phyloP scores from a whole-genome alignment of 228 moss, liverwort and hornwort species.

The Sphagnum fallax region DNA sequence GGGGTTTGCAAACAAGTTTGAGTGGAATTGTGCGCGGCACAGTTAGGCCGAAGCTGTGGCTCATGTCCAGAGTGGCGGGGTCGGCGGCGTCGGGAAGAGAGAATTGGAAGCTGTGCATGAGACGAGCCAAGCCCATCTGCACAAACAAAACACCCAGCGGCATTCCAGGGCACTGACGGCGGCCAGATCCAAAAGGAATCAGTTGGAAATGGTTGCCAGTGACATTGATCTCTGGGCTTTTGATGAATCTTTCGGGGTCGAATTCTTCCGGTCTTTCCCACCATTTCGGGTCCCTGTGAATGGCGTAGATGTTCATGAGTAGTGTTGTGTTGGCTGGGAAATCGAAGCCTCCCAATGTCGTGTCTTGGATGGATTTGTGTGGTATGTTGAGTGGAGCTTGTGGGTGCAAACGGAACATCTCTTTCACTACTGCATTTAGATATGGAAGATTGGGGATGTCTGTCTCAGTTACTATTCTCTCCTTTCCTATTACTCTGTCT shows the following conservation, averaged over 20 bases:
- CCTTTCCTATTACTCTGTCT: not conserved
- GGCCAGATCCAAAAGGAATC: too few species aligned
- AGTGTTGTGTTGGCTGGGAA: not conserved
- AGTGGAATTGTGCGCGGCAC: not conserved
- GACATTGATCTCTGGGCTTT: not conserved
- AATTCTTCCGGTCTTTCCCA: constrained; percentile 1
- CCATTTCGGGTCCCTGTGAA: not conserved
- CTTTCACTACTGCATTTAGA: not conserved
- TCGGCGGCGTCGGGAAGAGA: not conserved
- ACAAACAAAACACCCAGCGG: constrained; percentile 5
- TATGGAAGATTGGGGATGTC: constrained; percentile 1
- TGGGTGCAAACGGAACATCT: not conserved
- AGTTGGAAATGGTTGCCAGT: constrained; percentile 17
- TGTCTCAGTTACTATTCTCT: not conserved
- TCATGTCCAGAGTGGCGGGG: not conserved
- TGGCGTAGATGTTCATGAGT: not conserved
- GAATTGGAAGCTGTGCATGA: constrained; percentile 30
- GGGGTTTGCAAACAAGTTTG: not conserved
- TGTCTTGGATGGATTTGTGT: not conserved
- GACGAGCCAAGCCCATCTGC: constrained; percentile 13
- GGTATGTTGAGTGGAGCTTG: not conserved
- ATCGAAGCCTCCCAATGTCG: not conserved
- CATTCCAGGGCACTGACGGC: constrained; percentile 14
- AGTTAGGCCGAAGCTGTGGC: not conserved
- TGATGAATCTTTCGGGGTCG: not conserved